Evolutionary conservation across 2,329 filamentous ascomycete species (phyloP).

Genomic region (Paraconiothyrium sp.): DNA sequence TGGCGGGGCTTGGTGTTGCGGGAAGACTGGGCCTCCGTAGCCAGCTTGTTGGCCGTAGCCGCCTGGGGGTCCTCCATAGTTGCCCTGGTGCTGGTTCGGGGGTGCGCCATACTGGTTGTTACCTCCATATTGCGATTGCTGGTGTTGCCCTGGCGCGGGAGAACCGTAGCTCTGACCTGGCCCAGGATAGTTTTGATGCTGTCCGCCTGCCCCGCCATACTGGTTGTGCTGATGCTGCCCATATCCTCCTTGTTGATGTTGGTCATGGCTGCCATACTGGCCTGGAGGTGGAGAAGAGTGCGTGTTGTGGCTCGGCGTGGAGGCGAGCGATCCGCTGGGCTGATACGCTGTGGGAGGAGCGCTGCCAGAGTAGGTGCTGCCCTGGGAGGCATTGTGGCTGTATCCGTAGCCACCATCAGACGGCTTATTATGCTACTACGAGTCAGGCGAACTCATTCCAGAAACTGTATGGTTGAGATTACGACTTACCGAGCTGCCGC

Average conservation of each 20-base stretch:
- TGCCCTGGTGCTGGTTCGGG: constrained; percentile 14
- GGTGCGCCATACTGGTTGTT: constrained; percentile 17
- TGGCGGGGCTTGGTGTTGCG: constrained; percentile 20
- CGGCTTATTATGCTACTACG: constrained; percentile 46
- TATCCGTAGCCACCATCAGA: constrained; percentile 63
- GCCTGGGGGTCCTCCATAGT: constrained; percentile 10
- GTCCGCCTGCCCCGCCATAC: constrained; percentile 17
- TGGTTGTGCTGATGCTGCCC: constrained; percentile 22
- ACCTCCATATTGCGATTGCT: constrained; percentile 13
- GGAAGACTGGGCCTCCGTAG: constrained; percentile 39
- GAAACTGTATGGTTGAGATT: not conserved
- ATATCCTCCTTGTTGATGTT: constrained; percentile 31
- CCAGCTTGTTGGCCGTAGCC: constrained; percentile 38
- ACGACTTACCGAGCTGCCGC: constrained; percentile 46
- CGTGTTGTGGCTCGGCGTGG: constrained; percentile 27
- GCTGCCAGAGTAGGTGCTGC: constrained; percentile 68
- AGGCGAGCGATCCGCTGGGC: constrained; percentile 42
- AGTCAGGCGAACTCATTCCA: constrained; percentile 13
- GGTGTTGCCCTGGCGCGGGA: constrained; percentile 13
- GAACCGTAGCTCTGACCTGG: constrained; percentile 17
- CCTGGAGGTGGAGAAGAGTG: constrained; percentile 29
- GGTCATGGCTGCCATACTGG: constrained; percentile 20
- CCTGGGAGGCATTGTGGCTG: constrained; percentile 58
- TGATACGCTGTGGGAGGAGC: constrained; percentile 72
- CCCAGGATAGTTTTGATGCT: constrained; percentile 14